Conservation (phyloP, 176 grass and related monocot genomes). For the Alopecurus myosuroides region DNA sequence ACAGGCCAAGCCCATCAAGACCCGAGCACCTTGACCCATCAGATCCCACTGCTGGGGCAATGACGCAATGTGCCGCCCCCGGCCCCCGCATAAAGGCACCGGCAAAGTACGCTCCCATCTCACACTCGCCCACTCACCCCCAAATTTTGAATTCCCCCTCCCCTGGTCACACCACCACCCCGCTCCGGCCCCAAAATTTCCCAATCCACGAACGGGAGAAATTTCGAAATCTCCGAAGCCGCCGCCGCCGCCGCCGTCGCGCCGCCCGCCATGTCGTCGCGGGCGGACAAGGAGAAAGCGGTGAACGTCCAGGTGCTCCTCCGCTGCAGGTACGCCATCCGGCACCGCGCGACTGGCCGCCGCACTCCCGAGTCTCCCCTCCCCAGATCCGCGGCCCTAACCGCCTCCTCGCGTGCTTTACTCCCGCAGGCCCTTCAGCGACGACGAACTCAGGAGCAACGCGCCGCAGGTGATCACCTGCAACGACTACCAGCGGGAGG, state of each 20-base stretch:
- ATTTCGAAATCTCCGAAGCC: neutral
- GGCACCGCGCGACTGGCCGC: neutral
- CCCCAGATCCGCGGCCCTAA: conserved; percentile 20
- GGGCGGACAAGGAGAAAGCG: conserved; percentile 93
- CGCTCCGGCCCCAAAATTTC: neutral
- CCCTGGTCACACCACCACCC: neutral
- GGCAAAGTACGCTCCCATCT: conserved; percentile 1
- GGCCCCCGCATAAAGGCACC: neutral
- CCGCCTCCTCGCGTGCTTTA: neutral
- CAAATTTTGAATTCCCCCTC: neutral
- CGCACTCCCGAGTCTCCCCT: neutral
- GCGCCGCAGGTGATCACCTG: conserved; percentile 94
- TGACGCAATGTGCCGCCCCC: neutral
- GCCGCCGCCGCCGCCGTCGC: neutral
- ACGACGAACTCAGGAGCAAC: conserved; percentile 80
- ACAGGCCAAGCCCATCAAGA: neutral
- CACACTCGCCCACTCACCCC: neutral
- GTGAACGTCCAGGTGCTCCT: conserved; percentile 98
- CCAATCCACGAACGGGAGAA: neutral
- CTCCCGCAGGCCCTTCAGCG: conserved; percentile 64
- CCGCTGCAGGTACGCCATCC: conserved; percentile 71
- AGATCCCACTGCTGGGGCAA: neutral
- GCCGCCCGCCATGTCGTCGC: conserved; percentile 58
- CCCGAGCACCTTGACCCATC: neutral
- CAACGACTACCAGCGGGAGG: conserved; percentile 91